Percentiles rank a stretch among this genome's conserved stretches.
These are phyloP conservation scores for Macrophomina pseudophaseolina DNA, from an alignment of 2,329 filamentous ascomycete genomes.

Conservation along the genomic window DNA sequence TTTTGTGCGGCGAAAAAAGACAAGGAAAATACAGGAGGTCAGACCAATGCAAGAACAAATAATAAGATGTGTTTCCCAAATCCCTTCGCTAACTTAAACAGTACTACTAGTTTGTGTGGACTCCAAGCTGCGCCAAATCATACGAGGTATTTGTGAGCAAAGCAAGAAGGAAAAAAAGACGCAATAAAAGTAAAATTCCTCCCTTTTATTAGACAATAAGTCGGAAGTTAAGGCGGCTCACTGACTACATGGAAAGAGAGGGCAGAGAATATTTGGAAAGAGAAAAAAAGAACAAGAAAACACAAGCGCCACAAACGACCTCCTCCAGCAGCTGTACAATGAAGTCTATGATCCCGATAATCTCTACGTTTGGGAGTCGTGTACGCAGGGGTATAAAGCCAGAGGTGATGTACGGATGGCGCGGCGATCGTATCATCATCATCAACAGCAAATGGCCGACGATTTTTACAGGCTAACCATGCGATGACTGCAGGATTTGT, in stretches of 20 bases:
- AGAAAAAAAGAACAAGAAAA: not conserved
- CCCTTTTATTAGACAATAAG: conserved; percentile 20
- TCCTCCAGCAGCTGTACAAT: conserved; percentile 10
- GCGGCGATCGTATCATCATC: conserved; percentile 17
- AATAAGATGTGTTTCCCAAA: not conserved
- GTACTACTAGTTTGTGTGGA: conserved; percentile 5
- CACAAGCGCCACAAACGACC: not conserved
- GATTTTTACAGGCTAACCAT: conserved; percentile 12
- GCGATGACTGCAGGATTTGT: not conserved
- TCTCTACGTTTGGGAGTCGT: not conserved
- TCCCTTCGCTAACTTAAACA: conserved; percentile 6
- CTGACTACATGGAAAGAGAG: conserved; percentile 5
- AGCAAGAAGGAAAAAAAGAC: conserved; percentile 17
- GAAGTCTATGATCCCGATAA: conserved; percentile 15
- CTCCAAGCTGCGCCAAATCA: conserved; percentile 20
- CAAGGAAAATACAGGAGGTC: not conserved
- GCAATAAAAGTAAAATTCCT: conserved; percentile 19
- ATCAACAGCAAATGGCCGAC: conserved; percentile 7
- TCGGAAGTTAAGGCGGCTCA: conserved; percentile 1
- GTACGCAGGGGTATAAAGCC: conserved; percentile 12
- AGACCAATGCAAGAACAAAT: not conserved
- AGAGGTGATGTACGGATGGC: conserved; percentile 10
- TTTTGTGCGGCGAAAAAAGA: conserved; percentile 11
- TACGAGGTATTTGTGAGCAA: conserved; percentile 11
- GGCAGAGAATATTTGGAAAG: not conserved